Evolutionary conservation across 1,284 basidiomycete species (phyloP), one percentile per base, ranked within the genome.

Genomic region (Cronartium quercuum): DNA sequence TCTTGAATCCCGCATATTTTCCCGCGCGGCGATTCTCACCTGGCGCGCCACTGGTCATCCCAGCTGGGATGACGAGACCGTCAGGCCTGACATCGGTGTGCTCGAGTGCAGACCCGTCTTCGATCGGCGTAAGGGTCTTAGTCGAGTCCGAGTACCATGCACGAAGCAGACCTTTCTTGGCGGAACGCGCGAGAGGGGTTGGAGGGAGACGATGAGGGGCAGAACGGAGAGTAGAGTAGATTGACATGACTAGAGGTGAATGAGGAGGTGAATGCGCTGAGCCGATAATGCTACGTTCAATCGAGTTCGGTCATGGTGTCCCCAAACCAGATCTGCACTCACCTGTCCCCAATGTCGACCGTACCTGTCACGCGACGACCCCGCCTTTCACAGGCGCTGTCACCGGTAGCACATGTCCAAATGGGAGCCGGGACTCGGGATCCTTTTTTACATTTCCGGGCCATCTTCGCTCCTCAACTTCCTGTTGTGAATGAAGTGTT

Each of bases 31-130:
- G 41, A 58, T 24, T 24, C 51, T 13, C 42, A 74, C 71, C 71
- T 42, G 71, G 71, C 1, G 71, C 71, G n/a, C 64, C 71, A 74
- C 71, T 74, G 13, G 71, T 61, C 55, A 74, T 60, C 13, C 40
- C 71, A 41, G 71, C 71, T n/a, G 71, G 71, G 18, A 74, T 66
- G 40, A 40, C 40, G 18, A 21, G 57, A 1, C 55, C 57, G 1
- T 74, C 40, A 6, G 63, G 63, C n/a, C 55, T 55, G 29, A 63
- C 29, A 6, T 21, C 41, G 24, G 44, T 44, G 29, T 61, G 69
- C 37, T 66, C 68, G 35, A 41, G 15, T 18, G 51, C 44, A 6
- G 61, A n/a, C n/a, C 21, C 34, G 5, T 63, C n/a, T 18, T 64
- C 63, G 12, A 47, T 37, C 18, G 69, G 69, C n/a, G 68, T 24